phyloP scores from a whole-genome alignment of 306 rosid genomes.

The Delonix regia region DNA sequence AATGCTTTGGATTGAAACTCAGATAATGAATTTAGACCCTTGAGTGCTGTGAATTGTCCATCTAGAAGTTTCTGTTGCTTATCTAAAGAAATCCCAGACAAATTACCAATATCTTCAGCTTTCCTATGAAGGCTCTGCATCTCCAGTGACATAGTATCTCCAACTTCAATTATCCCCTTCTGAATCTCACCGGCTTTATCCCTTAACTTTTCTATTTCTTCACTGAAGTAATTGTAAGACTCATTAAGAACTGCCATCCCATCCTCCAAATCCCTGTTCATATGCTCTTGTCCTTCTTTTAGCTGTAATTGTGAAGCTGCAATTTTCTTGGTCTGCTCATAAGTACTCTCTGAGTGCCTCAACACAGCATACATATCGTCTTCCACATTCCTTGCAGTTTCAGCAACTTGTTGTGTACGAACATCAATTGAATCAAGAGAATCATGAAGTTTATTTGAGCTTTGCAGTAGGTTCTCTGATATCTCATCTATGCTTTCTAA shows the following conservation, averaged over 20 bases:
- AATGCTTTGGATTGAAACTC: constrained; percentile 71
- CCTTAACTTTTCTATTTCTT: constrained; percentile 60
- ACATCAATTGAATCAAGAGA: constrained; percentile 57
- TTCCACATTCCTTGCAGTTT: constrained; percentile 51
- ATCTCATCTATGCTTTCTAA: constrained; percentile 62
- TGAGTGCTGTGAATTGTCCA: constrained; percentile 73
- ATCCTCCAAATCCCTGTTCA: constrained; percentile 58
- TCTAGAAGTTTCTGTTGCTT: constrained; percentile 76
- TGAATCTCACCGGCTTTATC: constrained; percentile 64
- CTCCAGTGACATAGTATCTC: constrained; percentile 60
- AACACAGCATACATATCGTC: constrained; percentile 56
- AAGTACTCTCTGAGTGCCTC: constrained; percentile 59
- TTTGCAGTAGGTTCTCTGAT: constrained; percentile 54
- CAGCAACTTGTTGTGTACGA: constrained; percentile 54
- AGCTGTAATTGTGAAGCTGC: constrained; percentile 60
- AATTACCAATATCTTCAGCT: constrained; percentile 72
- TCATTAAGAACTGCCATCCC: constrained; percentile 64
- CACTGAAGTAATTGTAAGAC: constrained; percentile 59
- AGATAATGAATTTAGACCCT: constrained; percentile 57
- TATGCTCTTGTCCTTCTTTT: constrained; percentile 64
- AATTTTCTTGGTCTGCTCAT: constrained; percentile 65
- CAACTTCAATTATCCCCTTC: constrained; percentile 64
- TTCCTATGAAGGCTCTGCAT: constrained; percentile 65
- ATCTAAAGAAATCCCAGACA: constrained; percentile 72
- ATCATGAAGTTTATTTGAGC: constrained; percentile 48